Percentiles rank a stretch among this genome's conserved stretches.
These are phyloP conservation scores for Paulownia fortunei DNA, from an alignment of 257 asterid genomes.

Conservation along the genomic window DNA sequence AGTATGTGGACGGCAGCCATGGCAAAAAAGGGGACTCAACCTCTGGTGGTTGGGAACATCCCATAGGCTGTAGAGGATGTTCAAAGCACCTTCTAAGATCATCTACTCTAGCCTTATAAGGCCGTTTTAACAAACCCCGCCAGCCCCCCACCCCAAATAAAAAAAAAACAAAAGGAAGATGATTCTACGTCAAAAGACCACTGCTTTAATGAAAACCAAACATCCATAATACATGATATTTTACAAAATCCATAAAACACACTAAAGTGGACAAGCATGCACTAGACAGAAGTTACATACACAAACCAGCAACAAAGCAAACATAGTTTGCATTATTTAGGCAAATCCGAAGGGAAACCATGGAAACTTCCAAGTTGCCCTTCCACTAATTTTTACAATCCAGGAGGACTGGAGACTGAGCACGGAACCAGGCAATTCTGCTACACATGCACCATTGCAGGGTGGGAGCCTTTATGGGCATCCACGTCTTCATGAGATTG, in stretches of 20 bases:
- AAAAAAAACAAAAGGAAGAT: too few species aligned
- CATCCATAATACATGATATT: constrained; percentile 2
- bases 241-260: constrained; percentile 22
- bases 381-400: background rate
- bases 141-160: too few species aligned
- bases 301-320: constrained; percentile 42
- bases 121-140: too few species aligned
- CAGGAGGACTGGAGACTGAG: background rate
- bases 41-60: too few species aligned
- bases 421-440: background rate
- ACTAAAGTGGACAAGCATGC: constrained; percentile 7
- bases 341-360: constrained; percentile 31
- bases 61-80: too few species aligned
- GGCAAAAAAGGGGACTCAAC: too few species aligned
- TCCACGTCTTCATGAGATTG: constrained; percentile 64
- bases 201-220: too few species aligned
- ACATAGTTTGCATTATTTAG: constrained; percentile 44
- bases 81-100: too few species aligned
- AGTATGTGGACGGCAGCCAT: too few species aligned
- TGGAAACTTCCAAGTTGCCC: background rate
- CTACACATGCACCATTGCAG: constrained; percentile 69
- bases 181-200: too few species aligned
- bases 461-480: constrained; percentile 55
- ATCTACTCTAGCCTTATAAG: too few species aligned
- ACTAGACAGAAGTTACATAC: constrained; percentile 19